Percentiles rank a stretch among this genome's conserved stretches.
Conservation (phyloP, 345 rosid species). For the Rhodamnia argentea region DNA sequence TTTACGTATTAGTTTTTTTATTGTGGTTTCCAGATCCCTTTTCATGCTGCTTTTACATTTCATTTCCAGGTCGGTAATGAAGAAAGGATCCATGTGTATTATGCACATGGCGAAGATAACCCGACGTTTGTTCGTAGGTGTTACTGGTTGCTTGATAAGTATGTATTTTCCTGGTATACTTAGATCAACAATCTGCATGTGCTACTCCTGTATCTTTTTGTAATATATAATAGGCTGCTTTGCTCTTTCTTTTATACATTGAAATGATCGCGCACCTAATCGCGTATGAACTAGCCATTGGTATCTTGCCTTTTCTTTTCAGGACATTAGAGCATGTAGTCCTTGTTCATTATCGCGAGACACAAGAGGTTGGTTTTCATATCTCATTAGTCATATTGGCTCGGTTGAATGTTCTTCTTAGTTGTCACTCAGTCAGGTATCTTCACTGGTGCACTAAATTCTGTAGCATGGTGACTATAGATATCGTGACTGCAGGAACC, state of each 20-base stretch:
- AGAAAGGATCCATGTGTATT: constrained; percentile 97
- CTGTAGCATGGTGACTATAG: not conserved
- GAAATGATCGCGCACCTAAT: not conserved
- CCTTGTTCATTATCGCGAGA: constrained; percentile 98
- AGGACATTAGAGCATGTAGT: constrained; percentile 87
- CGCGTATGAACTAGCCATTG: not conserved
- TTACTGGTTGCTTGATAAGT: constrained; percentile 99
- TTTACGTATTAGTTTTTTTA: not conserved
- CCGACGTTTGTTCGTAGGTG: constrained; percentile 96
- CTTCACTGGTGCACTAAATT: not conserved
- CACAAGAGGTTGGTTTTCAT: constrained; percentile 66
- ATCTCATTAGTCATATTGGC: not conserved
- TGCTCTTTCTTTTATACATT: not conserved
- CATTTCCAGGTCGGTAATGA: constrained; percentile 69
- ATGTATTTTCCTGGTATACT: constrained; percentile 2
- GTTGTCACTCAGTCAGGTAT: not conserved
- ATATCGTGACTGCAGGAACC: not conserved
- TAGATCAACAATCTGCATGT: not conserved
- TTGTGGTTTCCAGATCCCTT: not conserved
- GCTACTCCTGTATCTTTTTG: not conserved
- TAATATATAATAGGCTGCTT: not conserved
- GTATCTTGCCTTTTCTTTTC: constrained; percentile 10
- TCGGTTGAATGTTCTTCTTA: not conserved
- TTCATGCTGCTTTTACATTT: not conserved
- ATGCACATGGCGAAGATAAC: constrained; percentile 90